These are phyloP conservation scores for Paramecium caudatum DNA, from an alignment of 73 alveolate species.

Conservation along the genomic window DNA sequence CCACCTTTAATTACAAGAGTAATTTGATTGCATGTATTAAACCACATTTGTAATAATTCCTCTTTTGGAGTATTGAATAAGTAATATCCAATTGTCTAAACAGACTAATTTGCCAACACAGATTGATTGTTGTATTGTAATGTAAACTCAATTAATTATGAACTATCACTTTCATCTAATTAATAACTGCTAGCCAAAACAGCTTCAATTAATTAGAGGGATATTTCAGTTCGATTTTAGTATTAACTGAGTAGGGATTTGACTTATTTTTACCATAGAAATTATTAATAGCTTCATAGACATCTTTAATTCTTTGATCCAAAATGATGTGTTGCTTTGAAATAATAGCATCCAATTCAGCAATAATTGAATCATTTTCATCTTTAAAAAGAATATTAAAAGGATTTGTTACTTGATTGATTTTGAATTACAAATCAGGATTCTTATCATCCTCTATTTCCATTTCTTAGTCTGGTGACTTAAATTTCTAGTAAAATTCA, in stretches of 20 bases:
- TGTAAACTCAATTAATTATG: not conserved
- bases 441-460: conserved; percentile 65
- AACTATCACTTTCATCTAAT: not conserved
- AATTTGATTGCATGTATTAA: not conserved
- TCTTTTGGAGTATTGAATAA: not conserved
- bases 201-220: not conserved
- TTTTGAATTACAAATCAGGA: conserved; percentile 35
- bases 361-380: not conserved
- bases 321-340: not conserved
- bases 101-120: not conserved
- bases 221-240: not conserved
- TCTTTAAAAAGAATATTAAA: not conserved
- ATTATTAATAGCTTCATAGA: not conserved
- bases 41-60: not conserved
- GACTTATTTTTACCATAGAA: conserved; percentile 1
- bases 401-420: conserved; percentile 29
- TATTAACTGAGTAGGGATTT: not conserved
- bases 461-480: conserved; percentile 66
- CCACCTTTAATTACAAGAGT: conserved; percentile 40
- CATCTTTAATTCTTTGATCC: conserved; percentile 27
- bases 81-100: not conserved
- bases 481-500: conserved; percentile 24
- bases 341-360: conserved; percentile 10
- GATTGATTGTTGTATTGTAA: not conserved
- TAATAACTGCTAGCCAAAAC: not conserved